These are phyloP conservation scores for Collybia sordida DNA, from an alignment of 768 basidiomycete genomes.

Conservation along the genomic window DNA sequence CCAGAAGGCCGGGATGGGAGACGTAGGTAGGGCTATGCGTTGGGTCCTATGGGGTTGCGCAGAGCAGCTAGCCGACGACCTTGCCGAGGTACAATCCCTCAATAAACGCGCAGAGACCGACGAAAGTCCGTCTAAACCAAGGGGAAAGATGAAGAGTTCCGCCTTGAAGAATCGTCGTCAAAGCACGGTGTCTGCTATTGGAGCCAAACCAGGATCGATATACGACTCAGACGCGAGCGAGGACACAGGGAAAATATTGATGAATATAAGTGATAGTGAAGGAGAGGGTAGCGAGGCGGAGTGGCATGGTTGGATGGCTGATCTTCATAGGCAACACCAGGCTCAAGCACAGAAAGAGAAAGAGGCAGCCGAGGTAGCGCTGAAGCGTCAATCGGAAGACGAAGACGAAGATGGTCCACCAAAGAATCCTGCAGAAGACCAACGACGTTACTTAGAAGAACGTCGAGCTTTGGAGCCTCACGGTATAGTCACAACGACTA, in stretches of 20 bases:
- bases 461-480: slow-evolving; percentile 27
- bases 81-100: slow-evolving; percentile 21
- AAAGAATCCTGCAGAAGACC: slow-evolving; percentile 16
- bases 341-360: slow-evolving; percentile 15
- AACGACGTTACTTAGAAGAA: slow-evolving; percentile 15
- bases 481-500: slow-evolving; percentile 23
- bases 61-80: slow-evolving; percentile 14
- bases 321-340: slow-evolving; percentile 39
- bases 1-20: slow-evolving; percentile 55
- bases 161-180: slow-evolving; percentile 17
- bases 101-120: slow-evolving; percentile 9
- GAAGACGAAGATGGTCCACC: slow-evolving; percentile 7
- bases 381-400: slow-evolving; percentile 6
- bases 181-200: slow-evolving; percentile 13
- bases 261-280: slow-evolving; percentile 35
- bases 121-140: neutral
- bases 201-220: slow-evolving; percentile 5
- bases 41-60: slow-evolving; percentile 32
- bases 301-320: slow-evolving; percentile 68
- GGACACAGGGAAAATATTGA: slow-evolving; percentile 13
- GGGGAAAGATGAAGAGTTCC: slow-evolving; percentile 12
- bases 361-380: slow-evolving; percentile 10
- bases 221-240: slow-evolving; percentile 23
- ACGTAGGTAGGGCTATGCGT: slow-evolving; percentile 54
- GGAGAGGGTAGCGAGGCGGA: slow-evolving; percentile 56